phyloP scores from a whole-genome alignment of 2,329 filamentous ascomycete species.

The Daldinia sp. region DNA sequence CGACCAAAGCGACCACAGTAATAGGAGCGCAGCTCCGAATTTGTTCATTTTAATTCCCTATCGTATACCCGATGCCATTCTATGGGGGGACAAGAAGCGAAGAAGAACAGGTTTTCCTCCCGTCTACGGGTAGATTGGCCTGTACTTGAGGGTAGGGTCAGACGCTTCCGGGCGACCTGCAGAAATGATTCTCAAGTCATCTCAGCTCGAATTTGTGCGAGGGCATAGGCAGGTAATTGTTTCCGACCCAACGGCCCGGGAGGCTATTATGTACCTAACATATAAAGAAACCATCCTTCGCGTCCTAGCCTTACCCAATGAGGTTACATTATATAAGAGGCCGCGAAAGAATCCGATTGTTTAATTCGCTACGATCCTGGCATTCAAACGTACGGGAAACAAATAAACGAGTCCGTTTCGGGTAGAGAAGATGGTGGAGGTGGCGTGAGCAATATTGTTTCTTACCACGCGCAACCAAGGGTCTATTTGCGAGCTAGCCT shows the following conservation, averaged over 20 bases:
- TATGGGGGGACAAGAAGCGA: slow-evolving; percentile 9
- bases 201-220: neutral
- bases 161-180: slow-evolving; percentile 4
- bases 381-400: slow-evolving; percentile 33
- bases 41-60: slow-evolving; percentile 23
- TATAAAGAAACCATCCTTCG: slow-evolving; percentile 8
- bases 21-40: slow-evolving; percentile 19
- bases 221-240: neutral
- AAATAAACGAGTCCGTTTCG: slow-evolving; percentile 14
- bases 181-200: slow-evolving; percentile 3
- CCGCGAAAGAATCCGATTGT: slow-evolving; percentile 1
- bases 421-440: slow-evolving; percentile 14
- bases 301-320: slow-evolving; percentile 5
- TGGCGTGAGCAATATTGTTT: slow-evolving; percentile 16
- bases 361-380: slow-evolving; percentile 16
- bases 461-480: neutral
- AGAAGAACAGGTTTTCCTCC: neutral
- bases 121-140: slow-evolving; percentile 1
- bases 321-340: slow-evolving; percentile 6
- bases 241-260: neutral
- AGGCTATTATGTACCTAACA: too few species aligned
- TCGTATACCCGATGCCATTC: slow-evolving; percentile 22
- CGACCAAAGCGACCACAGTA: slow-evolving; percentile 30
- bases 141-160: slow-evolving; percentile 2
- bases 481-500: slow-evolving; percentile 1